Conservation (phyloP, 495 filamentous ascomycete genomes). For the Haplographium delicatum region DNA sequence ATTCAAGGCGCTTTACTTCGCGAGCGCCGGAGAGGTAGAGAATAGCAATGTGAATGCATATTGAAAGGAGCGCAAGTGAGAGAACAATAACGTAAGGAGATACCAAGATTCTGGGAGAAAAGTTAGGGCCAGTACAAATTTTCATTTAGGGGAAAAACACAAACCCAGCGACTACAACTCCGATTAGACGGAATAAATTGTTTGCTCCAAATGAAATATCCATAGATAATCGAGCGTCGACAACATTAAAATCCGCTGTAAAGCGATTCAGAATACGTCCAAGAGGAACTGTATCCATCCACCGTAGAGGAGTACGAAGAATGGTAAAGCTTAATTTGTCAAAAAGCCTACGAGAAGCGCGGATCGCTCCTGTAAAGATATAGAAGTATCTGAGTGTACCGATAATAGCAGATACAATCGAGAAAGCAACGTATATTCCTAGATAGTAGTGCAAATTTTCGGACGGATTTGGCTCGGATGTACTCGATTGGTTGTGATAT, state of each 20-base stretch:
- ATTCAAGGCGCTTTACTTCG: slow-evolving; percentile 72
- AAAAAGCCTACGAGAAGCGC: slow-evolving; percentile 22
- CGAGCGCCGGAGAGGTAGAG: slow-evolving; percentile 65
- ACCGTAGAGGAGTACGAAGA: slow-evolving; percentile 64
- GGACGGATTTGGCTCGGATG: slow-evolving; percentile 10
- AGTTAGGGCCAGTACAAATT: not conserved
- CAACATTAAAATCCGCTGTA: slow-evolving; percentile 66
- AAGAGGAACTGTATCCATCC: slow-evolving; percentile 76
- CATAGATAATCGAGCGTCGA: slow-evolving; percentile 60
- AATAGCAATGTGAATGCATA: slow-evolving; percentile 52
- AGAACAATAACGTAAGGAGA: slow-evolving; percentile 58
- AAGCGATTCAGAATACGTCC: slow-evolving; percentile 78
- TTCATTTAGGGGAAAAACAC: no score
- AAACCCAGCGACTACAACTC: slow-evolving; percentile 50
- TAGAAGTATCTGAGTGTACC: slow-evolving; percentile 23
- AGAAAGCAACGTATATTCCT: slow-evolving; percentile 59
- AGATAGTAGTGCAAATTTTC: slow-evolving; percentile 56
- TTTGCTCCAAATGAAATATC: slow-evolving; percentile 52
- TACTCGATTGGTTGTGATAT: not conserved
- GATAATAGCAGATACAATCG: slow-evolving; percentile 31
- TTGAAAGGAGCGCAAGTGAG: slow-evolving; percentile 44
- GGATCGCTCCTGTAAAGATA: slow-evolving; percentile 24
- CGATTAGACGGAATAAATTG: slow-evolving; percentile 46
- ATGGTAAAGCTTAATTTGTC: slow-evolving; percentile 47
- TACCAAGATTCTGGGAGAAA: slow-evolving; percentile 42